Base-by-base conservation (phyloP, 768 basidiomycete species). In the Trametes gibbosa region DNA sequence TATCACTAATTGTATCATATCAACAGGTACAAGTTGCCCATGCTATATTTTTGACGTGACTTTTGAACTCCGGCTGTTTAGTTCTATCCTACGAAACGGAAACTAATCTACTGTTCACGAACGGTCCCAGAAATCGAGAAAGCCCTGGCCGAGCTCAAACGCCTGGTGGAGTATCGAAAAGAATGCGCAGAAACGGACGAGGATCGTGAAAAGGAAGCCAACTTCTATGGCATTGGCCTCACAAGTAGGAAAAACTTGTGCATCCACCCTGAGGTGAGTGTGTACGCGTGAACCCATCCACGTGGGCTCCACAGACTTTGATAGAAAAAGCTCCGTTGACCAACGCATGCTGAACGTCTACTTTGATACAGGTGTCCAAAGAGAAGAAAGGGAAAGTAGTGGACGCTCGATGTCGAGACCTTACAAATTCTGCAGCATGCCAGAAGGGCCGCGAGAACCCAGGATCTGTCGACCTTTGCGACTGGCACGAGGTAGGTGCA, bases 111-210 rank as follows among this genome's bases (percentile, higher is more conserved):
- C 73, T 99, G 97, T 73, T 98, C 97, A 10, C 95, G 97, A 67
- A 99, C 97, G 10, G 97, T 99, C 9, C 97, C 97, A 3, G 97
- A 99, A 76, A 99, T 99, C 63, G 97, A 99, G 73, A 99, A 99
- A 72, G 97, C 96, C 0, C 78, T 99, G 58, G 86, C 95, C 3
- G 97, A 99, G 74, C 75, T 99, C 70, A 97, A 98, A 71, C 79
- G 96, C 50, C 76, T 99, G 21, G 92, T 99, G 85, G 85, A 84
- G 24, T 98, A 98, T 73, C 86, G 97, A 41, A 80, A 85, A 64
- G 75, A 79, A 9, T 79, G 75, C 61, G 88, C 89, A 12, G 90
- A 91, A 66, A 87, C 84, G 1, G 83, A 86, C 24, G 90, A 89
- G 62, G 78, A 89, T 63, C 84, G 79, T 61, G 81, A 80, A 56